Conservation (phyloP, 345 rosid species). For the Hibiscus syriacus region DNA sequence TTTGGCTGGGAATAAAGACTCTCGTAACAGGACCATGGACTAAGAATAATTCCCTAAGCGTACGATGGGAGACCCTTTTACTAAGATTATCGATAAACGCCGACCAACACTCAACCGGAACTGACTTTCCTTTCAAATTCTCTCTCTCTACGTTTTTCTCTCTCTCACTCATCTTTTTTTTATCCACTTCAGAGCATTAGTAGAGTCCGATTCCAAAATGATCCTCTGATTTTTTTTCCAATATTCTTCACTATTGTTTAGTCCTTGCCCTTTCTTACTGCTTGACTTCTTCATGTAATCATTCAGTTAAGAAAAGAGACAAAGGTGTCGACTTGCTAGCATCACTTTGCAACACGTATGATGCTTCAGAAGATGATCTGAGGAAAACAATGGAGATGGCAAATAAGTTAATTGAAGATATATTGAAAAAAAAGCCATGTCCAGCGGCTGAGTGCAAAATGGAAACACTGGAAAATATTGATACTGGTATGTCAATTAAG, state of each 20-base stretch:
- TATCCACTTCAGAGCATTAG: too few relatives aligned
- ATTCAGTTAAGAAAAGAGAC: slow-evolving; percentile 65
- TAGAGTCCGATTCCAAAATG: too few relatives aligned
- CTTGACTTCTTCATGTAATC: slow-evolving; percentile 17
- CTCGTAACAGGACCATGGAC: too few relatives aligned
- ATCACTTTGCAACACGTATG: slow-evolving; percentile 73
- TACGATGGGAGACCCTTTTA: too few relatives aligned
- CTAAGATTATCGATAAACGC: too few relatives aligned
- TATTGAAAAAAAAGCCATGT: slow-evolving; percentile 54
- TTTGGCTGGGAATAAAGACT: too few relatives aligned
- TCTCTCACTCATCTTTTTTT: too few relatives aligned
- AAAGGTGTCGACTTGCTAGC: slow-evolving; percentile 75
- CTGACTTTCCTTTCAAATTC: too few relatives aligned
- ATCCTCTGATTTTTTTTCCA: too few relatives aligned
- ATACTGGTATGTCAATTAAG: slow-evolving; percentile 37
- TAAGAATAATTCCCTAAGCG: too few relatives aligned
- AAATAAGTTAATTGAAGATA: slow-evolving; percentile 49
- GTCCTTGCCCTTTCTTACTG: neutral
- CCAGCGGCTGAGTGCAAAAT: slow-evolving; percentile 50
- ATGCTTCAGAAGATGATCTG: slow-evolving; percentile 78
- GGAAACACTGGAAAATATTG: slow-evolving; percentile 62
- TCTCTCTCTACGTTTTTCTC: too few relatives aligned
- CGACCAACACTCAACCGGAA: too few relatives aligned
- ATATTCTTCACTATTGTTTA: slow-evolving; percentile 2
- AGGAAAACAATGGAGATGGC: slow-evolving; percentile 60